Evolutionary conservation across 2,329 filamentous ascomycete species (phyloP).

Genomic region (Clonostachys sp.): DNA sequence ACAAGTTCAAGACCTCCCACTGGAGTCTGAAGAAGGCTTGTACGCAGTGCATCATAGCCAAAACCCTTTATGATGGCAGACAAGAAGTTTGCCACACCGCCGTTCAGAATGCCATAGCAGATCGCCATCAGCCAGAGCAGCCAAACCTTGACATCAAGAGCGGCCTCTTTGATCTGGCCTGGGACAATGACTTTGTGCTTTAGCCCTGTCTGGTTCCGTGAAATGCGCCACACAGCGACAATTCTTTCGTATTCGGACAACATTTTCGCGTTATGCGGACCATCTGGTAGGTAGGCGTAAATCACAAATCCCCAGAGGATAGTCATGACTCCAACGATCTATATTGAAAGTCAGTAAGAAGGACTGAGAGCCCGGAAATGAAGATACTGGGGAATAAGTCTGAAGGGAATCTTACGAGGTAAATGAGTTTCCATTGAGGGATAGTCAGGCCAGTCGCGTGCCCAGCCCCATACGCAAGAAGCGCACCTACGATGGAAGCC

Average conservation of each 20-base stretch:
- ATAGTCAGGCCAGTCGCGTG: no score
- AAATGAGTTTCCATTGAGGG: no score
- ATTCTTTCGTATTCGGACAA: no score
- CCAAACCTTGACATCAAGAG: conserved; percentile 3
- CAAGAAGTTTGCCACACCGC: conserved; percentile 5
- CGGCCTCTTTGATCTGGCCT: conserved; percentile 3
- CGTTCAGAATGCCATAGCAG: conserved; percentile 3
- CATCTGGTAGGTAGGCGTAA: no score
- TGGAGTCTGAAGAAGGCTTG: conserved; percentile 2
- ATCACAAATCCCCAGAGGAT: no score
- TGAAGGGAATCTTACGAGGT: no score
- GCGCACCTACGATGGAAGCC: conserved; percentile 52
- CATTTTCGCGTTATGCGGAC: no score
- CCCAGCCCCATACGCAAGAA: conserved; percentile 14
- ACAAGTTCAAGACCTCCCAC: conserved; percentile 4
- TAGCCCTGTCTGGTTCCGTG: conserved; percentile 3
- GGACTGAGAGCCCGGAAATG: no score
- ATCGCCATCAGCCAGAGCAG: conserved; percentile 2
- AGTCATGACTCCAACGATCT: no score
- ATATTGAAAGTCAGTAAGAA: no score
- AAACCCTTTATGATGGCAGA: conserved; percentile 3
- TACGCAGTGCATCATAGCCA: conserved; percentile 2
- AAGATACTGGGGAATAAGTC: no score
- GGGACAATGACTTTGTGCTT: conserved; percentile 1
- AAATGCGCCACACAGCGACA: conserved; percentile 1